phyloP scores from a whole-genome alignment of 2,329 filamentous ascomycete species.

The Verticillium nonalfalfae region DNA sequence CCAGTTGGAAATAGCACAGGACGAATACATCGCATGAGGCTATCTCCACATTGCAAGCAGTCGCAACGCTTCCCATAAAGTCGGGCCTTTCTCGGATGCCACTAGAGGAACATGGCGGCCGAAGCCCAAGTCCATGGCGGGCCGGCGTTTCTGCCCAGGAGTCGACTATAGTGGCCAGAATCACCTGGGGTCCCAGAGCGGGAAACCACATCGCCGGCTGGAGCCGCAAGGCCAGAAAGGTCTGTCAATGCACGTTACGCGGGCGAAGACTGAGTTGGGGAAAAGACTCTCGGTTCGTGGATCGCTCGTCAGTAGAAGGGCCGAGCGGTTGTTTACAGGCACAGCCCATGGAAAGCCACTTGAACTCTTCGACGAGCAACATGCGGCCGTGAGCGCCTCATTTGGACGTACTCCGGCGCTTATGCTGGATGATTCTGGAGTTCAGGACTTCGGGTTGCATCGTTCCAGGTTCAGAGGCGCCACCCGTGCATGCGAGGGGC shows the following conservation, averaged over 20 bases:
- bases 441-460: neutral
- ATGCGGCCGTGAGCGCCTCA: neutral
- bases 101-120: neutral
- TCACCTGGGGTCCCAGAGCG: neutral
- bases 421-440: neutral
- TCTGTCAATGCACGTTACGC: neutral
- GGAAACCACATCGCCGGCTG: neutral
- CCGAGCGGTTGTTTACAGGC: neutral
- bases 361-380: neutral
- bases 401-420: neutral
- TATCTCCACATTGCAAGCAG: neutral
- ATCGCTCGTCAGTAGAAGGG: neutral
- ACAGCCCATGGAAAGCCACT: neutral
- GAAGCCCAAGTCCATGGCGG: neutral
- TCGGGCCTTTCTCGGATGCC: constrained; percentile 1
- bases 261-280: neutral
- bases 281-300: neutral
- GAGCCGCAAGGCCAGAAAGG: neutral
- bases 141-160: neutral
- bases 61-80: neutral
- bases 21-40: neutral
- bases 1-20: neutral
- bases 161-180: neutral
- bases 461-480: neutral
- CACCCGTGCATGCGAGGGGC: neutral